These are phyloP conservation scores for Acrasis kona DNA, from an alignment of 78 protist genomes.

Conservation along the genomic window DNA sequence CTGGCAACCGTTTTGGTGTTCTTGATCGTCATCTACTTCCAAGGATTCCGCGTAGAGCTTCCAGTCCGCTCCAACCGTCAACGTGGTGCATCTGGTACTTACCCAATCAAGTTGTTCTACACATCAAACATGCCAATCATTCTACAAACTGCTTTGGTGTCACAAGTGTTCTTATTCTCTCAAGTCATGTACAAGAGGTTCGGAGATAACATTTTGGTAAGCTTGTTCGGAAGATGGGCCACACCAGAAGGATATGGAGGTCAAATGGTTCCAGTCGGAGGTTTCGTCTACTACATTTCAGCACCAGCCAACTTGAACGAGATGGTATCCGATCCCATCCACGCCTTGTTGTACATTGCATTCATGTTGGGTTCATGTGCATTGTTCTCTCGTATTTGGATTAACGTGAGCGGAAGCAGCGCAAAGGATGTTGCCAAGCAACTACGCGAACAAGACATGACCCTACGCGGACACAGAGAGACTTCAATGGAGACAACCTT, in stretches of 20 bases:
- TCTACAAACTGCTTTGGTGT: constrained; percentile 93
- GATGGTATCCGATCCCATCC: constrained; percentile 84
- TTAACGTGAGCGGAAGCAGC: constrained; percentile 84
- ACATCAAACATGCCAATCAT: constrained; percentile 99
- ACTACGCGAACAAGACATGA: constrained; percentile 79
- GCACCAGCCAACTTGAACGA: constrained; percentile 84
- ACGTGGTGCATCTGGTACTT: constrained; percentile 44
- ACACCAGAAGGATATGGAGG: background rate
- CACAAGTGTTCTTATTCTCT: constrained; percentile 94
- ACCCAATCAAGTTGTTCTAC: constrained; percentile 99
- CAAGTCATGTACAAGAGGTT: constrained; percentile 91
- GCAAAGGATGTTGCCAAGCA: constrained; percentile 93
- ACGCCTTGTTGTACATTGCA: constrained; percentile 82
- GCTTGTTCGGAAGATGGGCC: constrained; percentile 94
- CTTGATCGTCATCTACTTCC: constrained; percentile 96
- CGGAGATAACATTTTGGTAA: constrained; percentile 65
- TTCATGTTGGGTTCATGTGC: constrained; percentile 95
- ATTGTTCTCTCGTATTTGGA: constrained; percentile 94
- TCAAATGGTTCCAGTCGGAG: constrained; percentile 76
- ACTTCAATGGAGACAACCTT: constrained; percentile 42
- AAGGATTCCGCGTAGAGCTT: constrained; percentile 93
- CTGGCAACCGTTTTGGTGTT: constrained; percentile 96
- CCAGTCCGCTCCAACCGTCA: constrained; percentile 45
- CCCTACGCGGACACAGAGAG: constrained; percentile 38
- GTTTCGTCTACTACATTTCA: constrained; percentile 95